Evolutionary conservation across 495 filamentous ascomycete species (phyloP).

Genomic region (Neurospora africana): DNA sequence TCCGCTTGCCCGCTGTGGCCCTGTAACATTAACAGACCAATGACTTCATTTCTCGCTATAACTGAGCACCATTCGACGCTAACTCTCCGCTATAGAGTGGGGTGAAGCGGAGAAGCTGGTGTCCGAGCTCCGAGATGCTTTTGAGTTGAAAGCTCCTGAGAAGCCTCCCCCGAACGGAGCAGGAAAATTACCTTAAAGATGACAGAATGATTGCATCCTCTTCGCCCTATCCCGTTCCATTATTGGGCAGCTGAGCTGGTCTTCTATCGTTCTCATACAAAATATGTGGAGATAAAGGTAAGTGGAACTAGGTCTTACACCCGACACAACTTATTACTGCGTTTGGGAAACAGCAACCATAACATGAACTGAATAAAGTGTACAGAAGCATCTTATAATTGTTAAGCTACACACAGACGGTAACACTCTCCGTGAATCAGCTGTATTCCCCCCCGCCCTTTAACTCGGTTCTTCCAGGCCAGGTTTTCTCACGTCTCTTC

Average conservation of each 20-base stretch:
- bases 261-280: background rate
- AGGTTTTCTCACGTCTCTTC: background rate
- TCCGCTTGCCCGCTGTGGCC: background rate
- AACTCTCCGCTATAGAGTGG: background rate
- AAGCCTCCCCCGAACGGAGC: background rate
- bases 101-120: background rate
- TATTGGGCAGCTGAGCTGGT: background rate
- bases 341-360: background rate
- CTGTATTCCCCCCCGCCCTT: background rate
- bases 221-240: background rate
- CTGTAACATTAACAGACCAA: background rate
- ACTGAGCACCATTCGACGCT: background rate
- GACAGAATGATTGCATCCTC: background rate
- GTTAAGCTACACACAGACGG: background rate
- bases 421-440: background rate
- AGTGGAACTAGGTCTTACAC: background rate
- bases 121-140: background rate
- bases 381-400: background rate
- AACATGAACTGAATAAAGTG: background rate
- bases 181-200: too few species aligned
- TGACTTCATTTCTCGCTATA: background rate
- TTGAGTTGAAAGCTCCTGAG: background rate
- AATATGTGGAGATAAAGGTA: background rate
- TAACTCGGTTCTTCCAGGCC: background rate
- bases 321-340: background rate